Evolutionary conservation across 106 monocot genomes (phyloP).

Genomic region (Dendrobium nobile): DNA sequence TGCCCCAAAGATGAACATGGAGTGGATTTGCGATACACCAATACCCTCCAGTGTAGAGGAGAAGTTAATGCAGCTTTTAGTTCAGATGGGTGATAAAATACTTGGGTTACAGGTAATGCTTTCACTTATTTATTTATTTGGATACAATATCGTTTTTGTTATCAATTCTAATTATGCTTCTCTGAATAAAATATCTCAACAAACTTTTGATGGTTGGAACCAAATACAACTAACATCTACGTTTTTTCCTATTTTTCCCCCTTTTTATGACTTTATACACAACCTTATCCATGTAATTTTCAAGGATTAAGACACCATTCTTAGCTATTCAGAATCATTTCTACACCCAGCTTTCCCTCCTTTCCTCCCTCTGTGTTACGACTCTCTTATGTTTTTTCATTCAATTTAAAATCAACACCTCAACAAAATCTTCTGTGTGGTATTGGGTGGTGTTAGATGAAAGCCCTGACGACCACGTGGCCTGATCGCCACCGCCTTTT

Average conservation of each 20-base stretch:
- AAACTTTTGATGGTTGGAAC: conserved; percentile 1
- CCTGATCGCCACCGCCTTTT: no score
- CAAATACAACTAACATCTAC: background rate
- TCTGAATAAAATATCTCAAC: background rate
- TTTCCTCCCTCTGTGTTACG: background rate
- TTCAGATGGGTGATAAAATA: conserved; percentile 77
- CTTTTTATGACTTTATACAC: background rate
- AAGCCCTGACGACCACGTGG: no score
- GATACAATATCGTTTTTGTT: background rate
- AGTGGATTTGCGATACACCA: conserved; percentile 71
- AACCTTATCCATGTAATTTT: background rate
- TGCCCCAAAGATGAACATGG: conserved; percentile 17
- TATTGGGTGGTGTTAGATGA: no score
- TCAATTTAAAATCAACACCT: no score
- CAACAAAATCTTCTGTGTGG: no score
- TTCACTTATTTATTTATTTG: background rate
- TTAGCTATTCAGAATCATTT: background rate
- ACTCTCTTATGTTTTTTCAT: background rate
- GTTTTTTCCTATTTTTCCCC: background rate
- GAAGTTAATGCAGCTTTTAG: conserved; percentile 59
- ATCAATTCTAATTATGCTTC: background rate
- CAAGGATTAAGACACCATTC: background rate
- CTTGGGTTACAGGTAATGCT: conserved; percentile 79
- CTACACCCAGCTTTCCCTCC: background rate
- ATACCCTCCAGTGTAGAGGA: conserved; percentile 84